Base-by-base conservation (phyloP, 78 protist species). In the Cavenderia fasciculata region DNA sequence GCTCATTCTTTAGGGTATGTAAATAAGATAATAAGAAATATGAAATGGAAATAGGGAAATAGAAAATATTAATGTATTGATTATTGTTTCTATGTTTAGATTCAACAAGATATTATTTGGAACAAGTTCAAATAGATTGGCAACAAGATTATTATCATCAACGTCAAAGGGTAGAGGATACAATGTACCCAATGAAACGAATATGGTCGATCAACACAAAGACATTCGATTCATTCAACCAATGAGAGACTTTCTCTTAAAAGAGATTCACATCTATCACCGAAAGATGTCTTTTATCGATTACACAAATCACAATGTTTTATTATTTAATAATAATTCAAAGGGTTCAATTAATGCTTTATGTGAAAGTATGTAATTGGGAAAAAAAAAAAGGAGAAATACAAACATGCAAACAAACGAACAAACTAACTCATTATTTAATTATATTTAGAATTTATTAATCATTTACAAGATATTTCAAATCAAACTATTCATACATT, bases 151-250 rank as follows among this genome's bases (percentile, higher is more conserved):
- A 41, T 11, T 82, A 10, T 2, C 78, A 0, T 65, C 71, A 19
- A 56, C 89, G 3, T 82, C 89, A 16, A 82, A 82, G 44, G 89
- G 89, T 56, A 44, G 89, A 44, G 89, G 89, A 25, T 44, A 51
- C 38, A 66, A 68, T 33, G 75, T 82, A 31, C 89, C 89, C 18
- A 82, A 82, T 68, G 89, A 82, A 44, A 68, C 77, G 11, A 66
- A 73, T 34, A 21, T 78, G 14, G 19, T 62, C 4, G 57, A 49
- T 25, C 38, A 78, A 33, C 61, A 52, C 18, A 46, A 43, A 49
- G 31, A 31, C 52, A 68, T 68, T 29, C 65, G 38, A 36, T 44
- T 82, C 25, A 54, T 57, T 47, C 89, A 82, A 33, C 89, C 89
- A 68, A 68, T 82, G 77, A 65, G 77, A 66, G 89, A 82, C 38